Evolutionary conservation across 2,329 filamentous ascomycete genomes (phyloP).

Genomic region (Aureobasidium sp.): DNA sequence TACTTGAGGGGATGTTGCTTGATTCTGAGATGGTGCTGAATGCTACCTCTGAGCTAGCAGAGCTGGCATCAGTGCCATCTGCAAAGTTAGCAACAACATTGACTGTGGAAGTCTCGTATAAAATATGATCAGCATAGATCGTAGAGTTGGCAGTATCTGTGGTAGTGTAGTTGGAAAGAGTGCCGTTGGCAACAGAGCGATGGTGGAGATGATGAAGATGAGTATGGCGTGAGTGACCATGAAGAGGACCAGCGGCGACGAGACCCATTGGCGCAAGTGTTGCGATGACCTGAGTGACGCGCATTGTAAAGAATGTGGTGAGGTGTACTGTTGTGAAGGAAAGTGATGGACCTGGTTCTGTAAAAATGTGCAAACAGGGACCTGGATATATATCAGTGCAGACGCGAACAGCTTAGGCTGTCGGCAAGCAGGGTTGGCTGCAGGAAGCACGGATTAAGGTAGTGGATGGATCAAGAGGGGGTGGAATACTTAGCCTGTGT

Average conservation of each 20-base stretch:
- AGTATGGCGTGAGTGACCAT: not conserved
- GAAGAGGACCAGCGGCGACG: conserved; percentile 2
- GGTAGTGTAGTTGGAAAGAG: not conserved
- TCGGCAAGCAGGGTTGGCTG: conserved; percentile 3
- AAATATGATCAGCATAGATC: conserved; percentile 8
- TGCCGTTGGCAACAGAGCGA: conserved; percentile 3
- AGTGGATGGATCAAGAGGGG: conserved; percentile 10
- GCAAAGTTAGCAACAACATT: conserved; percentile 3
- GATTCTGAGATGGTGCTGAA: not conserved
- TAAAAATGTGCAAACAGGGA: conserved; percentile 10
- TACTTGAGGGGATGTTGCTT: not conserved
- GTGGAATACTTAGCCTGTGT: conserved; percentile 14
- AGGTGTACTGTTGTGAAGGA: conserved; percentile 4
- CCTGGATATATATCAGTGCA: conserved; percentile 16
- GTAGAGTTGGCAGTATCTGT: not conserved
- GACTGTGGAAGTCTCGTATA: conserved; percentile 11
- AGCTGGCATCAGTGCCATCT: conserved; percentile 9
- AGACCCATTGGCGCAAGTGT: not conserved
- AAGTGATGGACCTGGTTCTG: conserved; percentile 8
- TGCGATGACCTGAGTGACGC: conserved; percentile 8
- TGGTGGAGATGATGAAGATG: conserved; percentile 14
- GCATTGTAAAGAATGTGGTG: conserved; percentile 13
- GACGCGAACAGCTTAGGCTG: conserved; percentile 8
- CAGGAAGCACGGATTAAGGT: conserved; percentile 12
- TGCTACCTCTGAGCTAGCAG: not conserved